Evolutionary conservation across 805 yeast species (phyloP), one percentile per base, ranked within the genome.

Genomic region (Metschnikowia shivogae): DNA sequence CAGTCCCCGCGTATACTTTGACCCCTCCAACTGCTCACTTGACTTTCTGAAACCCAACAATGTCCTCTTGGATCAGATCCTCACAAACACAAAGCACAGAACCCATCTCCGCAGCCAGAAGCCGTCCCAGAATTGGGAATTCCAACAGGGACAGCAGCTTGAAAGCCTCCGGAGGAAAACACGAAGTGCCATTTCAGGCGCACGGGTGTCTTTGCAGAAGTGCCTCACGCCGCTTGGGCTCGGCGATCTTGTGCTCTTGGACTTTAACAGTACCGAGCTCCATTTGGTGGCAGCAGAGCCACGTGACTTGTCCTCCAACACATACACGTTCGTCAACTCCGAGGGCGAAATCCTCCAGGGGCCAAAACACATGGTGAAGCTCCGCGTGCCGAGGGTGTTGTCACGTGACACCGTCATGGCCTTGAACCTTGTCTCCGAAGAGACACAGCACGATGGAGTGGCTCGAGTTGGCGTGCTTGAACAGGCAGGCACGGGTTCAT

Each of bases 211-310:
- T 13, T 35, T 41, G 33, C 17, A 29, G 4, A 32, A 41, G 13
- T 46, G 44, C 37, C 44, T 47, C 9, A 29, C 36, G 32, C 50
- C 53, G 27, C 46, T 80, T 12, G 51, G 66, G 6, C 65, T 80
- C 3, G 90, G 92, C 37, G 90, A 85, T 60, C 64, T 83, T 38
- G 89, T 83, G 4, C 76, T 80, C 13, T 57, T 83, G 13, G 64
- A 68, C 11, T 62, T 66, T 1, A 68, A 73, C 40, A 70, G 70
- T 32, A 64, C 74, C 4, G 74, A 72, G 40, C 63, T 83, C 14
- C 75, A 77, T 24, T 75, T 83, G 40, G 73, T 85, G 29, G 80
- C 74, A 1, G 76, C 71, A 22, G 61, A 77, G 22, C 90, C 90
- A 0, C 52, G 57, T 5, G 58, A 65, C 5, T 58, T 76, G 2